Conservation (phyloP, 805 yeast genomes). For the Grigorovia jiainica region DNA sequence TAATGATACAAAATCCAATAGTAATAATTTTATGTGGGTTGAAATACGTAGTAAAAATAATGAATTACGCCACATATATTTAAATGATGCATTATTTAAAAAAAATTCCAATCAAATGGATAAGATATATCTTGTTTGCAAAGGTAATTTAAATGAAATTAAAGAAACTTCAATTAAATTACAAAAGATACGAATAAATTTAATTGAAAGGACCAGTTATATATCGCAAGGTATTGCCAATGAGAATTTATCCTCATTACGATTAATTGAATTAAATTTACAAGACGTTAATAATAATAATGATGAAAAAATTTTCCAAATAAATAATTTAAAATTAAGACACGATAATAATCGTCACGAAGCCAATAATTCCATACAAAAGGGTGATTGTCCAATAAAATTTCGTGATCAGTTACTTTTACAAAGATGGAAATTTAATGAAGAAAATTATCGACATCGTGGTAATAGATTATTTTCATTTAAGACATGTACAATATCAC, state of each 20-base stretch:
- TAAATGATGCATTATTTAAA: slow-evolving; percentile 20
- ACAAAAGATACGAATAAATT: slow-evolving; percentile 17
- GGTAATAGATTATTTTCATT: slow-evolving; percentile 27
- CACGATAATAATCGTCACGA: neutral
- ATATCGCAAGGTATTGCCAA: slow-evolving; percentile 24
- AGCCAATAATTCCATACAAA: slow-evolving; percentile 1
- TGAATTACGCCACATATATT: slow-evolving; percentile 13
- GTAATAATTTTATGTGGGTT: slow-evolving; percentile 15
- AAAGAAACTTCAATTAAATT: slow-evolving; percentile 9
- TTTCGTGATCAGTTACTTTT: slow-evolving; percentile 16
- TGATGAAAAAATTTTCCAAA: slow-evolving; percentile 1
- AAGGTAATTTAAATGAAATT: slow-evolving; percentile 7
- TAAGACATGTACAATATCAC: slow-evolving; percentile 21
- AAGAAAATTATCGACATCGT: slow-evolving; percentile 26
- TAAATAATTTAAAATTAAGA: slow-evolving; percentile 3
- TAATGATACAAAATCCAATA: slow-evolving; percentile 1
- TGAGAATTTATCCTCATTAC: slow-evolving; percentile 22
- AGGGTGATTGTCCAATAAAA: slow-evolving; percentile 16
- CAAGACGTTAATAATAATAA: neutral
- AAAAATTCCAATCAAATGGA: slow-evolving; percentile 20
- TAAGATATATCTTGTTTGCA: slow-evolving; percentile 9
- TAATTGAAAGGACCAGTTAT: slow-evolving; percentile 22
- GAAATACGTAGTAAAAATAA: slow-evolving; percentile 16
- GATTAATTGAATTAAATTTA: slow-evolving; percentile 13
- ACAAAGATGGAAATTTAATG: slow-evolving; percentile 19